Evolutionary conservation across 306 rosid species (phyloP), one percentile per base, ranked within the genome.

Genomic region (Rosa chinensis): DNA sequence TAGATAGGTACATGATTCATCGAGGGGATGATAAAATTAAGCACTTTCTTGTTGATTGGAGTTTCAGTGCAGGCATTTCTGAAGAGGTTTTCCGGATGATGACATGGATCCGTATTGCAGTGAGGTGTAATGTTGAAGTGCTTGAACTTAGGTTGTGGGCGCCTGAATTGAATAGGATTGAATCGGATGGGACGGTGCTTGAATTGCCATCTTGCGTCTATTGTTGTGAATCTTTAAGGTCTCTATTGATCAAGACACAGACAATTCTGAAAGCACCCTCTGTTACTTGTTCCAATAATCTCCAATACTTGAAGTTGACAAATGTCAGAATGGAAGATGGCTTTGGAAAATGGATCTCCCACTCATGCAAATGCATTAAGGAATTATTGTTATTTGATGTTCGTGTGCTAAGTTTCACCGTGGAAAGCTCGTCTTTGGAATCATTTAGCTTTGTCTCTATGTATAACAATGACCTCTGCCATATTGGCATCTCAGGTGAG

Each of bases 91-190:
- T 18, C 37, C 73, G 39, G 9, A 0, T 77, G 7, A 8, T 64
- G 11, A 17, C 21, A 2, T 77, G 74, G 80, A 48, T 66, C 48
- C 52, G 12, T 5, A 67, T 10, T n/a, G 75, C 74, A 17, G 67
- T 77, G 13, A 66, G 44, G 16, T 67, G 74, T 44, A 77, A 77
- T 39, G 55, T 67, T 52, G 72, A 77, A 70, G 66, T 32, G 44
- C 73, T 77, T 40, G 52, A 49, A 6, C 23, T 75, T 75, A 17
- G 10, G 32, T 39, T 59, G 37, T 10, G 37, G 10, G 10, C 1
- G 13, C 10, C 55, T 18, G 25, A 50, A 50, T 17, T 4, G 56
- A 50, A 17, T 18, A 6, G 0, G 62, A 23, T 4, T 62, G 67
- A 62, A 23, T 13, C 18, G 8, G 8, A 8, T 20, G 5, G 40